Evolutionary conservation across 208 protist genomes (phyloP), one percentile per base, ranked within the genome.

Genomic region (Trypanosoma brucei): DNA sequence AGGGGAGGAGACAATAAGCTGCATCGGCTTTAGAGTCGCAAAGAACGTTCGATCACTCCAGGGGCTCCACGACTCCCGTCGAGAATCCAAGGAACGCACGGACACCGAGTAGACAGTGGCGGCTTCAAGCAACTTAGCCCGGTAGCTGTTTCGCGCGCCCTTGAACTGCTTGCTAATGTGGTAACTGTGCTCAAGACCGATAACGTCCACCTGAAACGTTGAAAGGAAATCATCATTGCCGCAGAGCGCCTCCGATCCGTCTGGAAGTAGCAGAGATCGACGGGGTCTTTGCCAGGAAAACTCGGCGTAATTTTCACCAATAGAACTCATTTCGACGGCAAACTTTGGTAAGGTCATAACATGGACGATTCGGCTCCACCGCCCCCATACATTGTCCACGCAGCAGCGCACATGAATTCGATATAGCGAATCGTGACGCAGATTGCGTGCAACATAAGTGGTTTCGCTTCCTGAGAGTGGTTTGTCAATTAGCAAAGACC

Each of bases 371-470:
- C 67, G 59, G 60, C 84, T 94, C 89, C 92, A 97, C 39, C 70
- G 81, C n/a, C 91, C 87, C 89, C 92, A 95, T 37, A 78, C 72
- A 65, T 85, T 82, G 59, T 92, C 82, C 9, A 89, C 80, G 70
- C 86, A 88, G 61, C 76, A 87, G 7, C 92, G 86, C 39, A 95
- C 81, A 52, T 84, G 71, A 2, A 94, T 81, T 37, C 77, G 77
- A 72, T 94, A 96, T 5, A 91, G 66, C 36, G 76, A 78, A 70
- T 90, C 86, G 22, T 88, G 87, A 55, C 74, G 56, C 53, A 94
- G 68, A 7, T 71, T 55, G 48, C 79, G 72, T 42, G 75, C 83
- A 42, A 65, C 72, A 72, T 86, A 94, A 31, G 55, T 74, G 14
- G 44, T 72, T 30, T 70, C 78, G 31, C 36, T 3, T 1, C 65